Percentiles rank a stretch among this genome's conserved stretches.
Evolutionary conservation across 192 early-diverging fungal species (phyloP).

Genomic region (Entomortierella parvispora): DNA sequence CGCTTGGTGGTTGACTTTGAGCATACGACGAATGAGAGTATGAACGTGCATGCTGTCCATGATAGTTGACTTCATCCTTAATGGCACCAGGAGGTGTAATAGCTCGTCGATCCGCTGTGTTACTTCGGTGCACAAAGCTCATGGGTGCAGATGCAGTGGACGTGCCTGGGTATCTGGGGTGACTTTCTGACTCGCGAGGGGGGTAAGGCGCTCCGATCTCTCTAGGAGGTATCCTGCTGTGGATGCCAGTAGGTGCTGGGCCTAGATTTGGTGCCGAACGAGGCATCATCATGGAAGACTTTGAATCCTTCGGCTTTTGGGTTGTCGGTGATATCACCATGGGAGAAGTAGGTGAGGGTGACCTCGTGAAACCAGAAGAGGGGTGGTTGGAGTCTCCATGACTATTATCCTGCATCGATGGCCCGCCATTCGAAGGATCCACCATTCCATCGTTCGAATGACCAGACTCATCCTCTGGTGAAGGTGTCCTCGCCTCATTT

Average conservation of each 20-base stretch:
- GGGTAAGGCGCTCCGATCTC: neutral
- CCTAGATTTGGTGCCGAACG: no score
- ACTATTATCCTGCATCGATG: no score
- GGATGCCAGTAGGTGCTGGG: no score
- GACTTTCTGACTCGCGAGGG: neutral
- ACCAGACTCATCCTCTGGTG: no score
- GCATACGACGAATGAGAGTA: slow-evolving; percentile 32
- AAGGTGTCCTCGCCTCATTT: slow-evolving; percentile 3
- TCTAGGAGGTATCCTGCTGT: neutral
- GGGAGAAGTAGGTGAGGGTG: no score
- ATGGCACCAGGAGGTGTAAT: slow-evolving; percentile 8
- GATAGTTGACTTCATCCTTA: neutral
- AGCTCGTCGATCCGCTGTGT: neutral
- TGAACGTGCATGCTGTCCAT: slow-evolving; percentile 23
- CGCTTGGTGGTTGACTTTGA: slow-evolving; percentile 6
- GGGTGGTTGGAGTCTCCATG: no score
- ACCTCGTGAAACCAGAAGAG: no score
- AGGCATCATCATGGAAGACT: no score
- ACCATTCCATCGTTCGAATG: slow-evolving; percentile 12
- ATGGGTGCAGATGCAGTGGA: slow-evolving; percentile 12
- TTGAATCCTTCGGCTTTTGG: no score
- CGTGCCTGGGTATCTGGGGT: neutral
- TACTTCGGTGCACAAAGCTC: slow-evolving; percentile 32
- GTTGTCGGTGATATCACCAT: no score
- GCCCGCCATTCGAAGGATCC: slow-evolving; percentile 8